Evolutionary conservation across 495 filamentous ascomycete species (phyloP), one percentile per base, ranked within the genome.

Genomic region (Recurvomyces mirabilis): DNA sequence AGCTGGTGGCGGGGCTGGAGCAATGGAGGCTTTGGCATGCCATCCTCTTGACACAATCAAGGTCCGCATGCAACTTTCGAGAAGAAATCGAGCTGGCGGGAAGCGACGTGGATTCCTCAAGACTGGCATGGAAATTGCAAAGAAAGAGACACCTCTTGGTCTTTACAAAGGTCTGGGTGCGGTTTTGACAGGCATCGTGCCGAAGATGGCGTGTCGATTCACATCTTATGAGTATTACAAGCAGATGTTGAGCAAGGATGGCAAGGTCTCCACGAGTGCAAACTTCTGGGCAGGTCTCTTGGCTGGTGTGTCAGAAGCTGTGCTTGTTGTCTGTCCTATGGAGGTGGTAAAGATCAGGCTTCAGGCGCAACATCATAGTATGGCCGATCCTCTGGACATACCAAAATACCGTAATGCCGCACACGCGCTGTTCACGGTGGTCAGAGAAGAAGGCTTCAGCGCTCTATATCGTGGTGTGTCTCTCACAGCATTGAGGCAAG

Each of bases 121-220:
- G 9, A 96, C 93, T 7, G 91, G 93, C 38, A 67, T 67, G 44
- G 86, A 95, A 29, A 95, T 99, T 53, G 79, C 91, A 28, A 74
- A 71, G 57, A 79, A 80, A 56, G 91, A 99, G 67, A 94, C 88
- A 19, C 84, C 87, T 0, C 61, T 99, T 25, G 91, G 80, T 42
- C 68, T 99, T 41, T 99, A 99, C 72, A 96, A 96, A 69, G 91
- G 91, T 55, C 72, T 99, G 10, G 91, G 91, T 24, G 91, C 91
- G 38, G 91, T 99, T 43, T 63, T 95, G 38, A 94, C 89, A 15
- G 91, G 91, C 46, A 99, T 99, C 64, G 80, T 99, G 25, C 91
- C 91, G 12, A 99, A 99, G 68, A 99, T 99, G 91, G 93, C 91
- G 41, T 96, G 96, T 56, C 85, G 91, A 14, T 99, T 99, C 68